Conservation (phyloP, 192 early-diverging fungal genomes). For the Backusella luteola region DNA sequence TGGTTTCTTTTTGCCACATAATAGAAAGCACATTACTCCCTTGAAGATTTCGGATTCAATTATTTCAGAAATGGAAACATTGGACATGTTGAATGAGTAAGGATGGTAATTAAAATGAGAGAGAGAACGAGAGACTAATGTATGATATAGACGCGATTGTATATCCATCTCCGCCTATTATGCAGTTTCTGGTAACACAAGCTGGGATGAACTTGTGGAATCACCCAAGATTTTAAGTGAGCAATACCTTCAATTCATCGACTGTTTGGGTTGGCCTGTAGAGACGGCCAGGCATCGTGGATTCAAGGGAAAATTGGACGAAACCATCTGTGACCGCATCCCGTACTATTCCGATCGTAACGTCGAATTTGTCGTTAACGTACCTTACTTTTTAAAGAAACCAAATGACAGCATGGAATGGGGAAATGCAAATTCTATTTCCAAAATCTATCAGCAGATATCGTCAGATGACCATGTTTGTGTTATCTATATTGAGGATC, state of each 20-base stretch:
- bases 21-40: constrained; percentile 57
- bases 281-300: constrained; percentile 57
- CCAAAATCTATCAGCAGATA: constrained; percentile 41
- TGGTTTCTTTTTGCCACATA: constrained; percentile 63
- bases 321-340: constrained; percentile 52
- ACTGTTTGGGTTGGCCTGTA: constrained; percentile 73
- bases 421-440: background rate
- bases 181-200: constrained; percentile 51
- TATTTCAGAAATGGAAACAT: constrained; percentile 57
- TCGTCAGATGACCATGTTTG: constrained; percentile 64
- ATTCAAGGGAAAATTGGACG: constrained; percentile 58
- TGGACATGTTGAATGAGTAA: constrained; percentile 68
- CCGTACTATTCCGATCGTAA: constrained; percentile 71
- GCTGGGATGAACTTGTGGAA: constrained; percentile 53
- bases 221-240: constrained; percentile 40
- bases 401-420: constrained; percentile 12
- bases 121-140: background rate
- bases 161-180: constrained; percentile 65
- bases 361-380: constrained; percentile 69
- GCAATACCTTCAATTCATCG: constrained; percentile 69
- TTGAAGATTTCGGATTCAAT: constrained; percentile 62
- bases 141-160: constrained; percentile 59
- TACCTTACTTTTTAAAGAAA: constrained; percentile 57
- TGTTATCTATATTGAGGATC: constrained; percentile 75
- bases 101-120: background rate